Base-by-base conservation (phyloP, 1,284 basidiomycete species). In the Rhizopogon hawkerae region DNA sequence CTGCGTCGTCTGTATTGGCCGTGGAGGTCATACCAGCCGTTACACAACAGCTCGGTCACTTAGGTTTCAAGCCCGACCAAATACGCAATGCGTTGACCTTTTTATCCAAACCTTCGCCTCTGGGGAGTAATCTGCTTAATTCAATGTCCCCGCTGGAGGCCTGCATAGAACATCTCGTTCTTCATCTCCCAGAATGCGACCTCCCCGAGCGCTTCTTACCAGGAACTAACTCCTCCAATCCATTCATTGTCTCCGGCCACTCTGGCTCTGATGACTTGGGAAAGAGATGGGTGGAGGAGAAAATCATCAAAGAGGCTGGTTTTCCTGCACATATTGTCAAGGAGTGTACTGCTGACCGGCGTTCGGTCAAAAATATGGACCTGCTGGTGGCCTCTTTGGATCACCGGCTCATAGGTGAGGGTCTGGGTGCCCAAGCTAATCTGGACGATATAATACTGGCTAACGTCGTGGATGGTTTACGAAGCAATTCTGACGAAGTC, bases 291-390 rank as follows among this genome's bases (percentile, higher is more conserved):
- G 69, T 87, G 1, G 79, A 85, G 54, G 90, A 96, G 48, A 82
- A 84, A 59, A 80, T 90, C 2, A 75, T 85, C 49, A 92, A 91
- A 60, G 79, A 88, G 60, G 89, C 85, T 37, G 93, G 92, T 2
- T 93, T 85, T 70, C 92, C 92, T 5, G 68, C 77, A 1, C 79
- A 85, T 51, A 71, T 78, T 7, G 88, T 93, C 11, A 81, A 79
- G 57, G 71, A 75, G 24, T 76, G 72, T 48, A 70, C 79, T 45
- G 58, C 60, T 6, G 63, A 72, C 56, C 60, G 62, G 35, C 65
- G 56, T 39, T 58, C 71, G 48, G 62, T 63, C 43, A 70, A 76
- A 57, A 70, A 72, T 65, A 76, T 78, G 76, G 69, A 71, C 39
- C 58, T 68, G 5, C 73, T 87, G 13, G 56, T 81, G 33, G 70